Conservation (phyloP, 495 filamentous ascomycete genomes). For the Echria macrotheca region DNA sequence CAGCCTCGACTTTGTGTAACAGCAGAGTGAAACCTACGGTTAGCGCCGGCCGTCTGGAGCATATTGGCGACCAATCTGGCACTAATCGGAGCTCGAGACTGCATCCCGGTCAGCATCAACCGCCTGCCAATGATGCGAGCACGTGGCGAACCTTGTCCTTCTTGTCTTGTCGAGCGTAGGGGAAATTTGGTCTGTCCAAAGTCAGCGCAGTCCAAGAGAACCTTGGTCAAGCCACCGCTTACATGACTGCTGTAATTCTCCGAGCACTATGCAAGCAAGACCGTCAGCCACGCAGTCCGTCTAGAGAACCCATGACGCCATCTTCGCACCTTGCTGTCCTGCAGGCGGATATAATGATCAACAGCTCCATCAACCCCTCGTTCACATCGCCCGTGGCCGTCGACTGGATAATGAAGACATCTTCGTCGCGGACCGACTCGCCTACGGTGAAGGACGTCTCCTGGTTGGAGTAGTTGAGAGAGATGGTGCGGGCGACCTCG, state of each 20-base stretch:
- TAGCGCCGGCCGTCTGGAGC: constrained; percentile 90
- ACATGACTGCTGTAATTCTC: constrained; percentile 35
- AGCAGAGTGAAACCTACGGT: constrained; percentile 41
- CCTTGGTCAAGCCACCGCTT: too few species aligned
- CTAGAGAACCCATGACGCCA: background rate
- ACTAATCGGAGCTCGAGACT: constrained; percentile 69
- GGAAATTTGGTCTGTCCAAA: constrained; percentile 97
- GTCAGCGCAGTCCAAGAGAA: too few species aligned
- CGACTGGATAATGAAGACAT: constrained; percentile 97
- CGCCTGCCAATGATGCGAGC: too few species aligned
- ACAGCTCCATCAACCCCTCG: constrained; percentile 95
- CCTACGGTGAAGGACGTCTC: constrained; percentile 96
- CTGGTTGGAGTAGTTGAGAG: constrained; percentile 95
- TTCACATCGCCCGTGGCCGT: constrained; percentile 96
- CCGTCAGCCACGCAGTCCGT: too few species aligned
- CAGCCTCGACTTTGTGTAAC: constrained; percentile 47
- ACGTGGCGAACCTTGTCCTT: constrained; percentile 76
- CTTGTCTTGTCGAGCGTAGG: constrained; percentile 98
- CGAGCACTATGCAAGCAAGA: constrained; percentile 29
- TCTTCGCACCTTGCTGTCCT: constrained; percentile 63
- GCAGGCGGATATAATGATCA: constrained; percentile 99
- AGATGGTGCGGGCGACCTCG: constrained; percentile 91
- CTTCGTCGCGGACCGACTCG: constrained; percentile 94
- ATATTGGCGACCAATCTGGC: constrained; percentile 96
- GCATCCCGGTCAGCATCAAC: background rate